Base-by-base conservation (phyloP, 2,329 filamentous ascomycete genomes). In the Cordyceps cicadae region DNA sequence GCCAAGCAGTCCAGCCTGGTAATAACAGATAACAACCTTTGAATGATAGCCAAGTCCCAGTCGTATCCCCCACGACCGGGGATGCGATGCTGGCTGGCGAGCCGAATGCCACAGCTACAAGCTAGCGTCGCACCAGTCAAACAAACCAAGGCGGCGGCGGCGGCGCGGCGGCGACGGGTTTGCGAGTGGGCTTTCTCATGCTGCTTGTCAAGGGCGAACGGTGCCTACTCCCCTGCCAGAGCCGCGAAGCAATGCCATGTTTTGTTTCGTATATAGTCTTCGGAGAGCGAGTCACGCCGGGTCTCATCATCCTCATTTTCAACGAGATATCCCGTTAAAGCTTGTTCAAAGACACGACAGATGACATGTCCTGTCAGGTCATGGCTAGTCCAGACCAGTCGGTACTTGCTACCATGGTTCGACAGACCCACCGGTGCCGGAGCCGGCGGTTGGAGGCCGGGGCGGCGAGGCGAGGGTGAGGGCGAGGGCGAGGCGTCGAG, bases 401-500 rank as follows among this genome's bases (percentile, higher is more conserved):
- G 37, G 11, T 17, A 2, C 15, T 55, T 49, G n/a, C 6, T 8
- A 14, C 19, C 29, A 14, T 48, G 45, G 45, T 14, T 24, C n/a
- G 54, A 56, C 37, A 29, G 46, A 46, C 5, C 52, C 55, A 58
- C 55, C 24, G 34, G 45, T 45, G 55, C 55, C 55, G 55, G 46
- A 58, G 55, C 55, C 55, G 55, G 54, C 34, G 26, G 54, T 49
- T 32, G n/a, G 19, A 57, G 54, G 3, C 54, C 54, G 55, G 55
- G 21, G 46, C 55, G 46, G 49, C 55, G 6, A 34, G 21, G 43
- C 54, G 43, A 56, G 46, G 4, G 49, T 43, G 32, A 26, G 29
- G 29, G 29, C 29, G 29, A 29, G 29, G 7, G 29, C 29, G 29
- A 29, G 29, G 29, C 29, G 29, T 29, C 54, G 45, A 57, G 46